Base-by-base conservation (phyloP, 129 eudicot species). In the Calendula officinalis region DNA sequence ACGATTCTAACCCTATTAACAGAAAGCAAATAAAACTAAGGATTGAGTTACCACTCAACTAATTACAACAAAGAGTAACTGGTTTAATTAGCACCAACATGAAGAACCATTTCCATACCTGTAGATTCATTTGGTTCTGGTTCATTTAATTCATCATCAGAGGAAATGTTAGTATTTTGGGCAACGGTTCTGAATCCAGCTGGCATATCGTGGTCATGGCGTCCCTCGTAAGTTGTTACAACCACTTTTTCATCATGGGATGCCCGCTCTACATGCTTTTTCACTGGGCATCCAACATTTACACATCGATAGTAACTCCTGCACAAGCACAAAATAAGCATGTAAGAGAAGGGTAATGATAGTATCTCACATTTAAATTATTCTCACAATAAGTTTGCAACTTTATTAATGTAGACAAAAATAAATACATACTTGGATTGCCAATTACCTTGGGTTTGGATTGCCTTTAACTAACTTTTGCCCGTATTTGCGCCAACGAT, bases 401-500 rank as follows among this genome's bases (percentile, higher is more conserved):
- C 22, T 56, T 5, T 14, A 54, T 42, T 6, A 2, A 14, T 32
- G 14, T 52, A 35, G 57, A 63, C 42, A 63, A 15, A 41, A 62
- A 56, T 16, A 68, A 62, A 69, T 4, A 45, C n/a, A n/a, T n/a
- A n/a, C n/a, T n/a, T n/a, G n/a, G n/a, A n/a, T n/a, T n/a, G n/a
- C n/a, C n/a, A n/a, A n/a, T n/a, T 75, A 88, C 96, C 96, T 79
- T 34, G 96, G 92, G 43, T 84, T 77, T 10, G 87, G 71, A 72
- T 77, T 88, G 77, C 89, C 92, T 77, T 84, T 88, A 3, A 88
- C 89, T 76, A 74, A 58, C 66, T 88, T 88, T 74, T 88, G 96
- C 52, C 96, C 92, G 42, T 88, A 88, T 72, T 88, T 88, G 58
- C 96, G 92, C 96, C 92, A 88, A 12, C 96, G 83, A 60, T 77